Evolutionary conservation across 2,329 filamentous ascomycete species (phyloP).

Genomic region (Penicillium oxalicum): DNA sequence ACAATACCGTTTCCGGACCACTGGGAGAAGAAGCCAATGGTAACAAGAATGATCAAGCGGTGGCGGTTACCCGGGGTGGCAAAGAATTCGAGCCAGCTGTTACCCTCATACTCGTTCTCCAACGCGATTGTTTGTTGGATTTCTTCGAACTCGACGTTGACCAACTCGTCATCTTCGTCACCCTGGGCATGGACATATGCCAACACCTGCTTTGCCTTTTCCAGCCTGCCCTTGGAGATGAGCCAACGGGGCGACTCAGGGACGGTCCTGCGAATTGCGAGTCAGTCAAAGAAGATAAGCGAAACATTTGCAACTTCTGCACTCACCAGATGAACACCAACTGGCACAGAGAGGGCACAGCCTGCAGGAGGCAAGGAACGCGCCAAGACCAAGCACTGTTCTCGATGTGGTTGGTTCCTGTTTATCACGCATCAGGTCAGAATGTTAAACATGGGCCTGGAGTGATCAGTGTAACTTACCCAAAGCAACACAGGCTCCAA

Average conservation of each 20-base stretch:
- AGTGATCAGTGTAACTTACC: not conserved
- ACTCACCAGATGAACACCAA: conserved; percentile 1
- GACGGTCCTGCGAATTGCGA: conserved; percentile 40
- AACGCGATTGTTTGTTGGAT: conserved; percentile 12
- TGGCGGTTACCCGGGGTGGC: conserved; percentile 45
- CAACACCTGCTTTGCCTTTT: conserved; percentile 21
- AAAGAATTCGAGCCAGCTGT: conserved; percentile 12
- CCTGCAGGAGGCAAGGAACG: conserved; percentile 61
- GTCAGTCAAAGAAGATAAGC: conserved; percentile 34
- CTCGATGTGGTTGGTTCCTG: not conserved
- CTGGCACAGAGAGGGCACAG: conserved; percentile 39
- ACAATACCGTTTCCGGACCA: conserved; percentile 49
- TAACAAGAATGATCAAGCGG: conserved; percentile 47
- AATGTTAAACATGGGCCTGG: conserved; percentile 12
- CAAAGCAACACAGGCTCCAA: conserved; percentile 1
- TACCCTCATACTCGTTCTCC: conserved; percentile 11
- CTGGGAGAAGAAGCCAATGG: conserved; percentile 51
- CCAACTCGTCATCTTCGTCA: conserved; percentile 27
- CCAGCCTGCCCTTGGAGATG: conserved; percentile 21
- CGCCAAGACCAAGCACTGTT: conserved; percentile 46
- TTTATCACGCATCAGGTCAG: conserved; percentile 13
- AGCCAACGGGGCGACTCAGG: conserved; percentile 57
- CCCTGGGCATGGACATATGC: conserved; percentile 37
- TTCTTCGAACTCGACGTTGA: conserved; percentile 15
- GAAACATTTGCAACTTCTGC: not conserved